Conservation (phyloP, 768 basidiomycete genomes). For the Leccinum subgranulosum region DNA sequence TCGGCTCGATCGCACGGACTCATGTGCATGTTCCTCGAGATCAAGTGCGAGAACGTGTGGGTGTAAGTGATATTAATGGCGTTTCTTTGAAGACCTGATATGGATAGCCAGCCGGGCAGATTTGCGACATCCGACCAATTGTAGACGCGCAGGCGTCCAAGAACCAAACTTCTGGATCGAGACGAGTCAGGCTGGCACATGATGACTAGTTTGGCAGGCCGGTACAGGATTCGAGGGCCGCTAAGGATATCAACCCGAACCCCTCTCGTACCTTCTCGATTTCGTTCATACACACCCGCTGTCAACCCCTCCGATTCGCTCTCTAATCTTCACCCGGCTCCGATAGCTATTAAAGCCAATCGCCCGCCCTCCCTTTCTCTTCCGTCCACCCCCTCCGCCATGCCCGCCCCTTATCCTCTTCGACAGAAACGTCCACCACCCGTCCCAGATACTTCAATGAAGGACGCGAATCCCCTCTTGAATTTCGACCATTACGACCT, state of each 20-base stretch:
- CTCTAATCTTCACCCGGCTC: conserved; percentile 29
- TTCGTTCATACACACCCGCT: conserved; percentile 27
- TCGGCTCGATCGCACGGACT: conserved; percentile 7
- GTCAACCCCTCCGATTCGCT: conserved; percentile 31
- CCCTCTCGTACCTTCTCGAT: conserved; percentile 41
- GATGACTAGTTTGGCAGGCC: conserved; percentile 35
- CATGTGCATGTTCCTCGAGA: neutral
- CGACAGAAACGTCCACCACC: conserved; percentile 29
- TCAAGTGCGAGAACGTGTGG: neutral
- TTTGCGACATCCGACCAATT: conserved; percentile 20
- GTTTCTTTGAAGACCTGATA: conserved; percentile 18
- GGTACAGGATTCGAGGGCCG: conserved; percentile 31
- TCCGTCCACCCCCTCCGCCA: conserved; percentile 31
- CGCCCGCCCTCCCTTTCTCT: conserved; percentile 17
- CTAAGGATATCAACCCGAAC: conserved; percentile 34
- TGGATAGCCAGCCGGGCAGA: conserved; percentile 16
- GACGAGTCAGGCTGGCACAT: conserved; percentile 43
- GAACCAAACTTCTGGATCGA: conserved; percentile 32
- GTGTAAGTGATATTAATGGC: conserved; percentile 20
- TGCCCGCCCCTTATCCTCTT: conserved; percentile 41
- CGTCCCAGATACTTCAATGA: conserved; percentile 24
- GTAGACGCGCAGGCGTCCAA: conserved; percentile 14
- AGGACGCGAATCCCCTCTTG: conserved; percentile 23
- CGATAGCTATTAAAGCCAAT: conserved; percentile 37
- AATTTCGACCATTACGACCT: conserved; percentile 41